Evolutionary conservation across 768 basidiomycete genomes (phyloP), one percentile per base, ranked within the genome.

Genomic region (Coprinopsis cinerea): DNA sequence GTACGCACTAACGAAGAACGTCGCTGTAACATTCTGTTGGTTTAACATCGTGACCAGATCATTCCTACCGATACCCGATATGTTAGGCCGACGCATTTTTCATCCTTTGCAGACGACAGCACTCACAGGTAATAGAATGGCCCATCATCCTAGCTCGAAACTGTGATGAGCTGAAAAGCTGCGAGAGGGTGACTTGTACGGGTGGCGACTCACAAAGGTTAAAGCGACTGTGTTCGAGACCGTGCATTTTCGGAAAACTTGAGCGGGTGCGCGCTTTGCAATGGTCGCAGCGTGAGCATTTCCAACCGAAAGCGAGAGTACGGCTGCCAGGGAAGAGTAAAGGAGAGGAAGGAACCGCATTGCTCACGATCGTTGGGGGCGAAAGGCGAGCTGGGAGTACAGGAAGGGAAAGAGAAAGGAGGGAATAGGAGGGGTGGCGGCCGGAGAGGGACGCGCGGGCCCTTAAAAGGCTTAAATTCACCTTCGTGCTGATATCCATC

Each of bases 1-100:
- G 27, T 7, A 65, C 66, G 46, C 32, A 71, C 70, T 70, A 46
- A 70, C 59, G 58, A 74, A 74, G 53, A 74, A 75, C 0, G 74
- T 74, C 0, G 65, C 73, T 44, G 63, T 68, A 0, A 61, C 70
- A 17, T 59, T 59, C 17, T 57, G 61, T 11, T 49, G 57, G 9
- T 57, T 50, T 36, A 72, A 53, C 1, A 57, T 48, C 30, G 66
- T 59, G 36, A 61, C 58, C 43, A 70, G 56, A 24, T 69, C 63
- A 20, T 62, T 47, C 34, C 70, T 71, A 59, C 17, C 49, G 10
- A 39, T 20, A 37, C 51, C 48, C 25, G 56, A 55, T n/a, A 45
- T 59, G n/a, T 0, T 1, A 51, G 23, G n/a, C n/a, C n/a, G n/a
- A n/a, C n/a, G n/a, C n/a, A n/a, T n/a, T n/a, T n/a, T n/a, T 24